Evolutionary conservation across 1,139 yeast species (phyloP).

Genomic region (Pichia sp.): DNA sequence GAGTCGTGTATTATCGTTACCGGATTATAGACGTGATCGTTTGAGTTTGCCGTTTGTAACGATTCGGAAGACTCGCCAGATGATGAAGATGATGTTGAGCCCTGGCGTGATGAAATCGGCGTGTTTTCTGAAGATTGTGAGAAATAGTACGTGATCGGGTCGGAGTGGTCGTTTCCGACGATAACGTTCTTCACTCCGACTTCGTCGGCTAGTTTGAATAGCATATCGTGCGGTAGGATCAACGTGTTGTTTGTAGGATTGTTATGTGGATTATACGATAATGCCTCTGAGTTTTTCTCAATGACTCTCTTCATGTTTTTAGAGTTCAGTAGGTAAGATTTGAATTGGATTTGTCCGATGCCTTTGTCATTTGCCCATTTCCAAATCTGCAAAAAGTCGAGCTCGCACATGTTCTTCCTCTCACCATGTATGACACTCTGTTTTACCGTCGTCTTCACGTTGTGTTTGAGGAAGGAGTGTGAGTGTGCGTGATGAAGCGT

Average conservation of each 20-base stretch:
- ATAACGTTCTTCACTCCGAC: constrained; percentile 2
- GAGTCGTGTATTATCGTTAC: not conserved
- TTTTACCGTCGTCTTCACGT: constrained; percentile 9
- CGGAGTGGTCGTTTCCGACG: not conserved
- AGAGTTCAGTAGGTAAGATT: constrained; percentile 15
- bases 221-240: constrained; percentile 13
- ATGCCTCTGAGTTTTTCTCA: not conserved
- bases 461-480: constrained; percentile 1
- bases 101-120: not conserved
- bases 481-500: not conserved
- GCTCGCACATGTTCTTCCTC: constrained; percentile 14
- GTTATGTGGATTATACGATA: constrained; percentile 1
- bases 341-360: constrained; percentile 15
- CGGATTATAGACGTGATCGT: too few relatives aligned
- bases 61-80: not conserved
- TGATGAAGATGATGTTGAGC: not conserved
- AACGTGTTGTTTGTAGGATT: not conserved
- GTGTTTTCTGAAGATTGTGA: too few relatives aligned
- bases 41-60: not conserved
- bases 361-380: constrained; percentile 7
- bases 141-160: not conserved
- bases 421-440: constrained; percentile 18
- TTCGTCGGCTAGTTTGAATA: constrained; percentile 13
- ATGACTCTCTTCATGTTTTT: constrained; percentile 11
- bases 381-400: constrained; percentile 17